phyloP scores from a whole-genome alignment of 805 yeast species.

The Suhomyces canberraensis region DNA sequence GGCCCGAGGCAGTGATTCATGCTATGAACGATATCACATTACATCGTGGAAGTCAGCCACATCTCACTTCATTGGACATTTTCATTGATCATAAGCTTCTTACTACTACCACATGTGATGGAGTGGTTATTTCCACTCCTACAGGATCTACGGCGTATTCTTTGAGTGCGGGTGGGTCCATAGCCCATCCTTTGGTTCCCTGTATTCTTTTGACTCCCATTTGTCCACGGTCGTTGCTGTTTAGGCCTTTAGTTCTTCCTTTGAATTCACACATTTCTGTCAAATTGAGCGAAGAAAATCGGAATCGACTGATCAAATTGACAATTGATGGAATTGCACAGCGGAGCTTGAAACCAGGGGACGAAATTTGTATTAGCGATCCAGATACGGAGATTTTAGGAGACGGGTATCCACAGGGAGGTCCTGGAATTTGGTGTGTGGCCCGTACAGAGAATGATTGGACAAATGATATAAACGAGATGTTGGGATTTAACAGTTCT shows the following conservation, averaged over 20 bases:
- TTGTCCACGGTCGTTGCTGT: constrained; percentile 88
- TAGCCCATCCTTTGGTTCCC: constrained; percentile 84
- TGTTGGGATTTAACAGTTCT: constrained; percentile 83
- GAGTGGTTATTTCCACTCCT: constrained; percentile 81
- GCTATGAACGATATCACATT: constrained; percentile 92
- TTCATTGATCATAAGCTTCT: constrained; percentile 78
- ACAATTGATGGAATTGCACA: constrained; percentile 84
- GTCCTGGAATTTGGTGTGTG: constrained; percentile 78
- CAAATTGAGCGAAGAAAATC: constrained; percentile 49
- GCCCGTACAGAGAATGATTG: constrained; percentile 83
- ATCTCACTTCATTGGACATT: constrained; percentile 79
- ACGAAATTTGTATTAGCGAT: constrained; percentile 72
- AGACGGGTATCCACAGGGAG: constrained; percentile 8
- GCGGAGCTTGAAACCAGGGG: constrained; percentile 65
- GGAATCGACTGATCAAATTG: constrained; percentile 46
- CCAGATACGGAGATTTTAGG: constrained; percentile 38
- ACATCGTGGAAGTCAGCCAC: constrained; percentile 87
- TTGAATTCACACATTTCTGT: constrained; percentile 69
- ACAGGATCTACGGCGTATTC: constrained; percentile 96
- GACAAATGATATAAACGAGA: constrained; percentile 85
- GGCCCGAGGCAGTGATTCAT: constrained; percentile 42
- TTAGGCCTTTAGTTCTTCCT: constrained; percentile 84
- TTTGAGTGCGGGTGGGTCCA: constrained; percentile 85
- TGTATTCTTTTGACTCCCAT: constrained; percentile 84
- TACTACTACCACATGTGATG: constrained; percentile 91